phyloP scores from a whole-genome alignment of 2,329 filamentous ascomycete species.

The Pseudopithomyces maydicus region DNA sequence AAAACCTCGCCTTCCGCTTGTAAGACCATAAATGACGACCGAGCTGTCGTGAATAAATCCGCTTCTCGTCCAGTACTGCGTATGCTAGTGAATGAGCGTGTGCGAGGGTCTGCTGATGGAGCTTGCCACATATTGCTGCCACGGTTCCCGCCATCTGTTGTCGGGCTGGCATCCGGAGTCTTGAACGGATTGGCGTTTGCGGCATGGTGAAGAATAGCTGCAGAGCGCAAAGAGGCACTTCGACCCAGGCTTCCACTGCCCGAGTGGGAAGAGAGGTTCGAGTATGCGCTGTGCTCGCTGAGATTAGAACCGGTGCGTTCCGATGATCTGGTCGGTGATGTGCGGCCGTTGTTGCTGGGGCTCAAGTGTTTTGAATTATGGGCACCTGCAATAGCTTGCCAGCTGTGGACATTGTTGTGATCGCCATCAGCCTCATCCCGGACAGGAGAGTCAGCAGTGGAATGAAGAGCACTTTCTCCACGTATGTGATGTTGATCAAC shows the following conservation, averaged over 20 bases:
- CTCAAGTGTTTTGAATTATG: conserved; percentile 16
- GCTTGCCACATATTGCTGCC: conserved; percentile 25
- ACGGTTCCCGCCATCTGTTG: conserved; percentile 20
- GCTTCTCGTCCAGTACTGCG: conserved; percentile 46
- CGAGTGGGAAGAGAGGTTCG: conserved; percentile 50
- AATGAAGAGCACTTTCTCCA: conserved; percentile 21
- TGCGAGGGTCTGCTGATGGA: conserved; percentile 24
- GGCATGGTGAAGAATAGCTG: conserved; percentile 43
- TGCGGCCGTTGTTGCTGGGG: conserved; percentile 34
- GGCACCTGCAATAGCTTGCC: conserved; percentile 18
- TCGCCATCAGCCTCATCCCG: conserved; percentile 17
- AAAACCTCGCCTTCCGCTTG: conserved; percentile 59
- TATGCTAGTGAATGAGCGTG: conserved; percentile 42
- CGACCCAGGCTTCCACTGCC: conserved; percentile 48
- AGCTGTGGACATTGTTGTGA: conserved; percentile 12
- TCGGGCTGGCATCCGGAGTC: conserved; percentile 40
- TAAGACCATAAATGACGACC: conserved; percentile 54
- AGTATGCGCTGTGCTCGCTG: conserved; percentile 57
- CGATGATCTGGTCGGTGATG: conserved; percentile 56
- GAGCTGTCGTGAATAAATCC: conserved; percentile 58
- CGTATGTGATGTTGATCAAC: conserved; percentile 42
- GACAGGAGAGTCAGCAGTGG: conserved; percentile 26
- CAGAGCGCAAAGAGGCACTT: conserved; percentile 52
- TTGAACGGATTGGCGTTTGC: conserved; percentile 36
- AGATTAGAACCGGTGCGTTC: conserved; percentile 62